These are phyloP conservation scores for Fraxinus angustifolia DNA, from an alignment of 305 asterid species.

Conservation along the genomic window DNA sequence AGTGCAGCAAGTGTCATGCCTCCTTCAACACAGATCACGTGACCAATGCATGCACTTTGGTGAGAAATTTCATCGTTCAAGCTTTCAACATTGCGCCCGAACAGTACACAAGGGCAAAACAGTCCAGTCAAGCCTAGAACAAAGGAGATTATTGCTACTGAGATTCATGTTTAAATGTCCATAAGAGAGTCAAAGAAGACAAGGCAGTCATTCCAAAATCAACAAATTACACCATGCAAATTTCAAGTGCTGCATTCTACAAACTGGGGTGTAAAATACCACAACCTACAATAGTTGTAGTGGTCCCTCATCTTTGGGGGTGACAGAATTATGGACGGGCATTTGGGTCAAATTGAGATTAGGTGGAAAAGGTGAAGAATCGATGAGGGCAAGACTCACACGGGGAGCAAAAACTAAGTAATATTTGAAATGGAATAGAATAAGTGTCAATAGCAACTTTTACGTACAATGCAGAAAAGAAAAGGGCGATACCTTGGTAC, in stretches of 20 bases:
- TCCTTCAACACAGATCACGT: constrained; percentile 64
- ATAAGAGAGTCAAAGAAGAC: neutral
- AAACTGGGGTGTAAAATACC: neutral
- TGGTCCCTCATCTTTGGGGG: neutral
- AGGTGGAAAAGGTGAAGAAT: neutral
- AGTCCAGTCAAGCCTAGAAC: constrained; percentile 58
- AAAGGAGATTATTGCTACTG: neutral
- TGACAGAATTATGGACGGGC: neutral
- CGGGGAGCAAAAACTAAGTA: neutral
- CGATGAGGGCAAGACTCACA: neutral
- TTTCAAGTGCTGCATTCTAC: neutral
- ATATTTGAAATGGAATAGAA: neutral
- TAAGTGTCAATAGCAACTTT: neutral
- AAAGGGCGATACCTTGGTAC: neutral
- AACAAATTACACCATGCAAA: neutral
- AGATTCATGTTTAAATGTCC: constrained; percentile 5
- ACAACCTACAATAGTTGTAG: neutral
- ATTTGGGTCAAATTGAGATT: neutral
- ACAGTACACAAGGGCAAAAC: constrained; percentile 71
- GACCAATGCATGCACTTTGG: constrained; percentile 56
- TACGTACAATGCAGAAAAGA: neutral
- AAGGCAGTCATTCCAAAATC: neutral
- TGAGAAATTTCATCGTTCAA: constrained; percentile 53
- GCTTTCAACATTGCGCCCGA: constrained; percentile 61
- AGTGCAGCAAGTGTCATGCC: constrained; percentile 65